These are phyloP conservation scores for Trebouxiophyceae sp. DNA, from an alignment of 163 green algal species.

Conservation along the genomic window DNA sequence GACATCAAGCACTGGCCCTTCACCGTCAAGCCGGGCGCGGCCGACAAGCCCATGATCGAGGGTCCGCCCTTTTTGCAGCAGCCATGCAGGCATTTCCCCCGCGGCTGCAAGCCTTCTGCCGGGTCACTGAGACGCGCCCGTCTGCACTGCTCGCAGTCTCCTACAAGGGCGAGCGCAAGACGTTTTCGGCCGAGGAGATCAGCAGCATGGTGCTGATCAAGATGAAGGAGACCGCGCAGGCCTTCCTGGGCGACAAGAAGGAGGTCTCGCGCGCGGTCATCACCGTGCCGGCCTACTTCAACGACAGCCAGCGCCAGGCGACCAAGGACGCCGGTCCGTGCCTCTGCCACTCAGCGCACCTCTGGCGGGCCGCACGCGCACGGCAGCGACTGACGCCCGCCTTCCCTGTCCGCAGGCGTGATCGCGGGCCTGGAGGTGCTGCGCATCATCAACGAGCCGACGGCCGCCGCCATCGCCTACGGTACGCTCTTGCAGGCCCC, in stretches of 20 bases:
- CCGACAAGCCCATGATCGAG: slow-evolving; percentile 75
- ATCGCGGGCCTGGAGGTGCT: slow-evolving; percentile 84
- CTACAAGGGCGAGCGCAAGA: slow-evolving; percentile 78
- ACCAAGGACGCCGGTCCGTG: slow-evolving; percentile 37
- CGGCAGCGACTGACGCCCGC: background rate
- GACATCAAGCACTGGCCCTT: slow-evolving; percentile 84
- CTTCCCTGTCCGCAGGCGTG: slow-evolving; percentile 35
- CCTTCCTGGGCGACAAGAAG: slow-evolving; percentile 51
- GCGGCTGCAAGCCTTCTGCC: background rate
- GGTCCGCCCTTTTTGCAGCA: slow-evolving; percentile 16
- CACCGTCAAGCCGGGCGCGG: slow-evolving; percentile 57
- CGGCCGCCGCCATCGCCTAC: slow-evolving; percentile 88
- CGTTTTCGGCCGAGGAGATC: slow-evolving; percentile 63
- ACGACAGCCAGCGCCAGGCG: slow-evolving; percentile 88
- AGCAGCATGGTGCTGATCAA: slow-evolving; percentile 77
- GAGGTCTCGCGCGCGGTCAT: slow-evolving; percentile 80
- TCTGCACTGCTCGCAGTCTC: slow-evolving; percentile 35
- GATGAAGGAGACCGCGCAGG: slow-evolving; percentile 80
- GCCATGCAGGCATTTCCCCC: too few relatives aligned
- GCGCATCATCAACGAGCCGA: slow-evolving; percentile 95
- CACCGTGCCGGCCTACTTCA: slow-evolving; percentile 96
- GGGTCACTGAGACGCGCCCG: too few relatives aligned
- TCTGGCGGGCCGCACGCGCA: background rate
- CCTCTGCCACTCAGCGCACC: background rate
- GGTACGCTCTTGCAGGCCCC: too few relatives aligned